phyloP scores from a whole-genome alignment of 2,329 filamentous ascomycete genomes.

The Colletotrichum musicola region DNA sequence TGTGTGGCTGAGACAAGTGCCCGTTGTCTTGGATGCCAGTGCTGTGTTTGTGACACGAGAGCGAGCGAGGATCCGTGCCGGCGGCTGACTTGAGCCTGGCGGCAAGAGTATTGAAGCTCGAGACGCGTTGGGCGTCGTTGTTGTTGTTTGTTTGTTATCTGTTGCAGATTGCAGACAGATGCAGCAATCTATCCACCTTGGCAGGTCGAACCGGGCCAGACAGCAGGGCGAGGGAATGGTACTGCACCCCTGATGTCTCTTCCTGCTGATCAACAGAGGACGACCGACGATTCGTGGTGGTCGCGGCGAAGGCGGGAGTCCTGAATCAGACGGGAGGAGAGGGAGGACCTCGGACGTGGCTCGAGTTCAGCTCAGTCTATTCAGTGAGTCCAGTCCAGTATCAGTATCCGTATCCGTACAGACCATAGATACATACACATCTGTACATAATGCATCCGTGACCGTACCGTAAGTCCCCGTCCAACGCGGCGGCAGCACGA shows the following conservation, averaged over 20 bases:
- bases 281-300: neutral
- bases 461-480: neutral
- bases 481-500: neutral
- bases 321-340: neutral
- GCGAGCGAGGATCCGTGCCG: slow-evolving; percentile 2
- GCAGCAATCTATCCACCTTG: neutral
- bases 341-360: neutral
- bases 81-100: neutral
- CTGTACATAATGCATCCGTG: too few relatives aligned
- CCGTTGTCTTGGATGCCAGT: slow-evolving; percentile 28
- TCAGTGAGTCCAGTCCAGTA: neutral
- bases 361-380: neutral
- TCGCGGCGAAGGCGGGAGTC: neutral
- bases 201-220: slow-evolving; percentile 1
- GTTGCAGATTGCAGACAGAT: slow-evolving; percentile 13
- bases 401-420: neutral
- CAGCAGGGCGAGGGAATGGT: neutral
- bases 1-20: slow-evolving; percentile 33
- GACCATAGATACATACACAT: too few relatives aligned
- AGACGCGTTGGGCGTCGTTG: slow-evolving; percentile 1
- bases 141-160: slow-evolving; percentile 1
- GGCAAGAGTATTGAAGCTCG: neutral
- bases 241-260: slow-evolving; percentile 27
- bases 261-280: slow-evolving; percentile 12
- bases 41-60: neutral